Evolutionary conservation across 2,329 filamentous ascomycete species (phyloP).

Genomic region (Niveomyces coronatus): DNA sequence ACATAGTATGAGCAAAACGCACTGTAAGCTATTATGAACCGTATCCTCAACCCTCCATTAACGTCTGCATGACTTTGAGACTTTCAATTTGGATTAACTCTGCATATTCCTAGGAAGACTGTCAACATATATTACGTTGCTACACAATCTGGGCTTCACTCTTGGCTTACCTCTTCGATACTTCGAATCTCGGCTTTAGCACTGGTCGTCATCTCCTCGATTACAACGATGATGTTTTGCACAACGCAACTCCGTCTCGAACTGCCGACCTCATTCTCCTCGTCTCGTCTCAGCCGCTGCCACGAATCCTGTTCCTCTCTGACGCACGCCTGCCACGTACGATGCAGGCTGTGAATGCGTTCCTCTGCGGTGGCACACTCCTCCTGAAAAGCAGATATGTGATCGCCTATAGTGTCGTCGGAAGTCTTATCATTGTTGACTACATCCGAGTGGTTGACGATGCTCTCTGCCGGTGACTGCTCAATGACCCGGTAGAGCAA

Average conservation of each 20-base stretch:
- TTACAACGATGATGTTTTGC: neutral
- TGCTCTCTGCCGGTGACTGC: constrained; percentile 1
- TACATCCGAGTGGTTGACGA: neutral
- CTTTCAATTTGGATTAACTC: constrained; percentile 17
- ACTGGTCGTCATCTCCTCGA: neutral
- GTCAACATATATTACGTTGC: neutral
- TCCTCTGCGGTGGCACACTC: constrained; percentile 11
- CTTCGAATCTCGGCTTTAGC: constrained; percentile 18
- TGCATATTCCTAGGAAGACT: constrained; percentile 18
- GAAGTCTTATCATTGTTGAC: too few relatives aligned
- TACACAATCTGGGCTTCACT: neutral
- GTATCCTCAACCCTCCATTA: constrained; percentile 8
- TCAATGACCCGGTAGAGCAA: neutral
- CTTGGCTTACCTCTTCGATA: constrained; percentile 21
- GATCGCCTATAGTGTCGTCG: constrained; percentile 17
- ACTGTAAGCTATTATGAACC: too few relatives aligned
- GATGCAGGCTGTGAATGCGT: neutral
- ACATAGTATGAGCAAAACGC: too few relatives aligned
- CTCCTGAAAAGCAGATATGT: constrained; percentile 16
- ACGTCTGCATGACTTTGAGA: constrained; percentile 10
- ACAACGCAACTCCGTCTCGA: neutral
- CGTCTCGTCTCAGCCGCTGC: constrained; percentile 1
- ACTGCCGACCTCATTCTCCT: neutral
- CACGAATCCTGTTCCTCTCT: constrained; percentile 3
- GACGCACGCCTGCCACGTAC: constrained; percentile 5